These are phyloP conservation scores for Apiospora sp. DNA, from an alignment of 2,329 filamentous ascomycete genomes.

Conservation along the genomic window DNA sequence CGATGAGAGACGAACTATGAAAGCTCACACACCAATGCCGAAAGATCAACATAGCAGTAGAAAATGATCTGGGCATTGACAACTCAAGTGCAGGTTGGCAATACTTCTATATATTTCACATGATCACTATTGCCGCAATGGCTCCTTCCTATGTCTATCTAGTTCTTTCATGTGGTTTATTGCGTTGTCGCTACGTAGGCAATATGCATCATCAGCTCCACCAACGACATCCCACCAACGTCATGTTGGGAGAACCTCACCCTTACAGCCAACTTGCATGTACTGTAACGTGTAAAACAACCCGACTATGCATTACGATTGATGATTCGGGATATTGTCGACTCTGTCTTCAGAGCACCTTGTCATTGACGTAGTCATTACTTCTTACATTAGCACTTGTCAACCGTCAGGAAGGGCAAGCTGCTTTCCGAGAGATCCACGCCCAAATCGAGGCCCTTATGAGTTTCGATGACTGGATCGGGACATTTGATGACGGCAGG, in stretches of 20 bases:
- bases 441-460: not conserved
- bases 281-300: not conserved
- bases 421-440: not conserved
- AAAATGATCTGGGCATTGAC: not conserved
- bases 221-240: not conserved
- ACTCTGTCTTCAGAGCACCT: not conserved
- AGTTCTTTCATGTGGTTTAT: not conserved
- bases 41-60: not conserved
- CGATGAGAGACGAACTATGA: not conserved
- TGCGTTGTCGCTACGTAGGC: not conserved
- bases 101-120: not conserved
- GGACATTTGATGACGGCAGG: not conserved
- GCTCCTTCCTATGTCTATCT: not conserved
- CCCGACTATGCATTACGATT: not conserved
- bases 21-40: not conserved
- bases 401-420: not conserved
- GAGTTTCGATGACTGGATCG: not conserved
- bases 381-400: not conserved
- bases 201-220: slow-evolving; percentile 2
- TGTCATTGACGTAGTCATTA: not conserved
- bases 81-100: not conserved
- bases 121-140: not conserved
- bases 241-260: not conserved
- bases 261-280: not conserved
- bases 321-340: not conserved